These are phyloP conservation scores for Capronia americana DNA, from an alignment of 2,329 filamentous ascomycete species.

Conservation along the genomic window DNA sequence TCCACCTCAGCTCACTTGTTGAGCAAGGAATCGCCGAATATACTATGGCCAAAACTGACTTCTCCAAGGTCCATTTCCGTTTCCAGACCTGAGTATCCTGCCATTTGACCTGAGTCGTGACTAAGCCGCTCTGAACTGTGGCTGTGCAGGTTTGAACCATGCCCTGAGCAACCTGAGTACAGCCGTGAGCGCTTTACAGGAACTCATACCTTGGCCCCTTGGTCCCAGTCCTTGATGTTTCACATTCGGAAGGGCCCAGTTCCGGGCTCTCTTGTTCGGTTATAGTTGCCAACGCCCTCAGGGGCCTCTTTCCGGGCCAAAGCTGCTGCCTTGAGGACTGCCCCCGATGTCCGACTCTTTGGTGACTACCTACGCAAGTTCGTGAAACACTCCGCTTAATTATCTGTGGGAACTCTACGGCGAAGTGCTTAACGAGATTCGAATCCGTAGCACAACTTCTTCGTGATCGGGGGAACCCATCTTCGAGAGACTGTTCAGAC, in stretches of 20 bases:
- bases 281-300: slow-evolving; percentile 8
- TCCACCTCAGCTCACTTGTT: too few relatives aligned
- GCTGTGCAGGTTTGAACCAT: slow-evolving; percentile 1
- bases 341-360: slow-evolving; percentile 6
- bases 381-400: slow-evolving; percentile 9
- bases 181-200: slow-evolving; percentile 6
- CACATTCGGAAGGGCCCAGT: slow-evolving; percentile 5
- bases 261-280: slow-evolving; percentile 6
- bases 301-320: slow-evolving; percentile 1
- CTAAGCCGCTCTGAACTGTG: neutral
- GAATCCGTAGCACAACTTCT: too few relatives aligned
- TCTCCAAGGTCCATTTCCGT: too few relatives aligned
- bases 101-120: neutral
- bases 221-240: neutral
- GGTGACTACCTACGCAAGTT: slow-evolving; percentile 11
- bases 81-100: too few relatives aligned
- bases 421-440: slow-evolving; percentile 1
- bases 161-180: slow-evolving; percentile 7
- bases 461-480: too few relatives aligned
- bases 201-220: slow-evolving; percentile 2
- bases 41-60: too few relatives aligned
- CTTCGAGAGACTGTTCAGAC: too few relatives aligned
- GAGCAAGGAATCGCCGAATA: too few relatives aligned
- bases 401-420: slow-evolving; percentile 2
- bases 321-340: slow-evolving; percentile 6